Conservation (phyloP, 371 early-diverging fungal species). For the Dentiscutata heterogama region DNA sequence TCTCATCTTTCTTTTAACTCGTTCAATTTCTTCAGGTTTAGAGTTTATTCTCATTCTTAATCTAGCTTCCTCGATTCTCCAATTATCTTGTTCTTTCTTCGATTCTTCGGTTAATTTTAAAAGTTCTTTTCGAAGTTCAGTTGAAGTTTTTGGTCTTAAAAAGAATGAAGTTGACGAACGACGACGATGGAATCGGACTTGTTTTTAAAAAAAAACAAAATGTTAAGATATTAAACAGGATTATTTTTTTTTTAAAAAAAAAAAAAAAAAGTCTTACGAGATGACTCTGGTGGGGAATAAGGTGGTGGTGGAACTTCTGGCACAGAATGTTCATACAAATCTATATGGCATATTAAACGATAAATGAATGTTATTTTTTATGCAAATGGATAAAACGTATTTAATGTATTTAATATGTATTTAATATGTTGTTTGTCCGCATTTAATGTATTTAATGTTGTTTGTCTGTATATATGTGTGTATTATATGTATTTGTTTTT, state of each 20-base stretch:
- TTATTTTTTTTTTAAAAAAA: neutral
- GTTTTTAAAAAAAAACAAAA: neutral
- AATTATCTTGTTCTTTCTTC: slow-evolving; percentile 38
- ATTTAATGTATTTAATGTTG: too few relatives aligned
- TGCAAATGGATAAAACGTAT: too few relatives aligned
- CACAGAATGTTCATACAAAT: neutral
- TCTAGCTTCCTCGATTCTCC: slow-evolving; percentile 27
- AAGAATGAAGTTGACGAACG: slow-evolving; percentile 22
- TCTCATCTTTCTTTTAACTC: slow-evolving; percentile 15
- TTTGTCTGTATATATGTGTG: too few relatives aligned
- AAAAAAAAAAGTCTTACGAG: slow-evolving; percentile 1
- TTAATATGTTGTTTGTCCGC: too few relatives aligned
- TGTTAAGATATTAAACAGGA: neutral
- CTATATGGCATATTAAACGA: too few relatives aligned
- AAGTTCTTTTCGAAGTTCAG: slow-evolving; percentile 37
- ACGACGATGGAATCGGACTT: neutral
- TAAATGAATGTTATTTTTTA: too few relatives aligned
- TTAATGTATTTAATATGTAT: too few relatives aligned
- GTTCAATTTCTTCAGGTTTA: slow-evolving; percentile 40
- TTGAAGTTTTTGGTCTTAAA: slow-evolving; percentile 16
- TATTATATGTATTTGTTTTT: too few relatives aligned
- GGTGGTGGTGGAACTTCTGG: slow-evolving; percentile 40
- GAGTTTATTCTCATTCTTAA: slow-evolving; percentile 21
- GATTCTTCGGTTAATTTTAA: slow-evolving; percentile 23
- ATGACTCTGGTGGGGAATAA: slow-evolving; percentile 28